Conservation (phyloP, 352 stramenopile genomes). For the Phytophthora fragariaefolia region DNA sequence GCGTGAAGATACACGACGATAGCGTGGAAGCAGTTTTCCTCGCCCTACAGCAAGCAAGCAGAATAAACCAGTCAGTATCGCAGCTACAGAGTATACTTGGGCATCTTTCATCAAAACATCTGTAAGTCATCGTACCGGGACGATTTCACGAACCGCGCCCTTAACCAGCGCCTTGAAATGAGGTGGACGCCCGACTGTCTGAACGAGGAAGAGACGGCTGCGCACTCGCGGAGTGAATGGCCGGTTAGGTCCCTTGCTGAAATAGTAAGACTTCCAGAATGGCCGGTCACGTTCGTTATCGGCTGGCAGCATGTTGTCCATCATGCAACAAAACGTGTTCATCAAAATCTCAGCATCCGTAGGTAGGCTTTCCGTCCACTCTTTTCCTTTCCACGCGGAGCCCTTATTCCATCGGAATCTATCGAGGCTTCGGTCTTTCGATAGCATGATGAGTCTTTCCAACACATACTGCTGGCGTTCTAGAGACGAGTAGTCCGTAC, state of each 20-base stretch:
- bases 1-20: slow-evolving; percentile 87
- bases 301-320: slow-evolving; percentile 86
- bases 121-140: slow-evolving; percentile 56
- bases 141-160: slow-evolving; percentile 79
- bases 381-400: slow-evolving; percentile 84
- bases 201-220: slow-evolving; percentile 78
- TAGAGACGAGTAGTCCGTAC: slow-evolving; percentile 72
- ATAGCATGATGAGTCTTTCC: slow-evolving; percentile 86
- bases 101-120: too few relatives aligned
- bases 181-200: slow-evolving; percentile 73
- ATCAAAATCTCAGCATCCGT: slow-evolving; percentile 87
- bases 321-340: slow-evolving; percentile 90
- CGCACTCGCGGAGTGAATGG: slow-evolving; percentile 78
- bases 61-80: slow-evolving; percentile 5
- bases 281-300: slow-evolving; percentile 80
- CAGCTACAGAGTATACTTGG: too few relatives aligned
- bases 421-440: slow-evolving; percentile 85
- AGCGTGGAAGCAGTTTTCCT: slow-evolving; percentile 87
- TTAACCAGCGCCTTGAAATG: slow-evolving; percentile 88
- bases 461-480: slow-evolving; percentile 87
- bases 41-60: slow-evolving; percentile 49
- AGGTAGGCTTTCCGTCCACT: slow-evolving; percentile 80
- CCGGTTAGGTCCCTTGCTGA: slow-evolving; percentile 70
- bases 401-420: slow-evolving; percentile 87
- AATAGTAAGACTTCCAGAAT: slow-evolving; percentile 87